A percentile compares a stretch with the other conserved stretches of the same genome.
These are phyloP conservation scores for Luzula sylvatica DNA, from an alignment of 176 grass and related monocot genomes.

Conservation along the genomic window DNA sequence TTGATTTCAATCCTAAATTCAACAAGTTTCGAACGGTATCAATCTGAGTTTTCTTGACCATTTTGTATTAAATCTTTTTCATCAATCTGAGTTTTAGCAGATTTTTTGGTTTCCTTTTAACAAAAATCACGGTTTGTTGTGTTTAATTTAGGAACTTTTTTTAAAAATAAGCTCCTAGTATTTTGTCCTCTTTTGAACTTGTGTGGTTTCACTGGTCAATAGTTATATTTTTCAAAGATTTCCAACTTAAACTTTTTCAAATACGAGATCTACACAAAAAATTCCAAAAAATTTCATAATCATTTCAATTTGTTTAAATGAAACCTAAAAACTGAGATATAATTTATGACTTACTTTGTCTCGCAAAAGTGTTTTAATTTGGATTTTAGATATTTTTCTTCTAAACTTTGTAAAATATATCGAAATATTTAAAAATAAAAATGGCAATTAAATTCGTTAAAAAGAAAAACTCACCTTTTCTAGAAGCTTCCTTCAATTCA, in stretches of 20 bases:
- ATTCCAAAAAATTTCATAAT: conserved; percentile 15
- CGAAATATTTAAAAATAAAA: conserved; percentile 11
- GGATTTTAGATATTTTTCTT: conserved; percentile 62
- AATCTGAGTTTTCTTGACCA: no score
- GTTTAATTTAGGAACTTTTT: no score
- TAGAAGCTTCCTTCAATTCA: conserved; percentile 63
- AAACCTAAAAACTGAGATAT: background rate
- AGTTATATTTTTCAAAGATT: no score
- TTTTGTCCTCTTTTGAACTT: no score
- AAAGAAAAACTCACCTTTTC: conserved; percentile 63
- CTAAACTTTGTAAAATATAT: conserved; percentile 42
- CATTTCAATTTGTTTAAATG: background rate
- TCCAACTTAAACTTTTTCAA: conserved; percentile 73
- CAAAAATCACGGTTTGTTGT: no score
- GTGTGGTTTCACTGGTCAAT: no score
- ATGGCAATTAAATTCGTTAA: background rate
- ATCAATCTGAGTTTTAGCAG: no score
- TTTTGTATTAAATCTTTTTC: no score
- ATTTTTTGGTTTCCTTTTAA: no score
- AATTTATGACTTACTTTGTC: conserved; percentile 49
- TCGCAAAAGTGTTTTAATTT: conserved; percentile 32
- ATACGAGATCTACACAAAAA: conserved; percentile 66
- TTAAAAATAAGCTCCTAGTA: no score
- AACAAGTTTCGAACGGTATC: no score
- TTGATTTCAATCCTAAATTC: no score